These are phyloP conservation scores for Lentinula sp. DNA, from an alignment of 768 basidiomycete genomes.

Conservation along the genomic window DNA sequence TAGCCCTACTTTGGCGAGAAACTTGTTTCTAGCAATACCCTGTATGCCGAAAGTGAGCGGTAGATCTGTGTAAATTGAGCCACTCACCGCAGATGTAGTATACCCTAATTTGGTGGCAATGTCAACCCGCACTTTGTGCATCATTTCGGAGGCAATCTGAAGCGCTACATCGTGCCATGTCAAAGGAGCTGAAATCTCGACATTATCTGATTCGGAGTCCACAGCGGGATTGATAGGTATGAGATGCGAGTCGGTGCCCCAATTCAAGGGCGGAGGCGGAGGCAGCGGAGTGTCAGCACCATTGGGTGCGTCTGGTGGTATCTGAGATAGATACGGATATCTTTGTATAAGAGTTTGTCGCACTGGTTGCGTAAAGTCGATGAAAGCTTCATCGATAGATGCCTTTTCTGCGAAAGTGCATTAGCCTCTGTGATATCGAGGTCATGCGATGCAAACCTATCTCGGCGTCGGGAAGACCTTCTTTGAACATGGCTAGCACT, in stretches of 20 bases:
- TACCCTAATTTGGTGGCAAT: constrained; percentile 75
- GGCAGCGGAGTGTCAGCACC: constrained; percentile 78
- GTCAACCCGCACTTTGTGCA: constrained; percentile 65
- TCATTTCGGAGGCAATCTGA: constrained; percentile 82
- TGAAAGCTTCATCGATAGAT: constrained; percentile 95
- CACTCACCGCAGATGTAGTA: constrained; percentile 83
- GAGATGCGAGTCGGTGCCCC: constrained; percentile 55
- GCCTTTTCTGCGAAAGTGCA: constrained; percentile 68
- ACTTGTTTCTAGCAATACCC: constrained; percentile 93
- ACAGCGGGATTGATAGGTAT: constrained; percentile 45
- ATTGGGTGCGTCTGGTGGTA: constrained; percentile 61
- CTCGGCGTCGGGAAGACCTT: constrained; percentile 71
- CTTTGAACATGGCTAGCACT: constrained; percentile 78
- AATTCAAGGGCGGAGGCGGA: constrained; percentile 56
- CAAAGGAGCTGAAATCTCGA: constrained; percentile 21
- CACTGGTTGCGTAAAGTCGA: constrained; percentile 84
- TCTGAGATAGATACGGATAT: constrained; percentile 69
- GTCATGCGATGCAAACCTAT: constrained; percentile 47
- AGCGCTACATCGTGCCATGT: constrained; percentile 93
- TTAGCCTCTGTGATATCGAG: not conserved
- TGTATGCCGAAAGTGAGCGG: constrained; percentile 18
- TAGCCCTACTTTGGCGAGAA: constrained; percentile 76
- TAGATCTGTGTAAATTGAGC: not conserved
- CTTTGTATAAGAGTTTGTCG: constrained; percentile 65
- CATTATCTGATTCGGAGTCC: constrained; percentile 12